A percentile compares a stretch with the other conserved stretches of the same genome.
Evolutionary conservation across 805 yeast species (phyloP).

Genomic region (Pachysolen tannophilus): DNA sequence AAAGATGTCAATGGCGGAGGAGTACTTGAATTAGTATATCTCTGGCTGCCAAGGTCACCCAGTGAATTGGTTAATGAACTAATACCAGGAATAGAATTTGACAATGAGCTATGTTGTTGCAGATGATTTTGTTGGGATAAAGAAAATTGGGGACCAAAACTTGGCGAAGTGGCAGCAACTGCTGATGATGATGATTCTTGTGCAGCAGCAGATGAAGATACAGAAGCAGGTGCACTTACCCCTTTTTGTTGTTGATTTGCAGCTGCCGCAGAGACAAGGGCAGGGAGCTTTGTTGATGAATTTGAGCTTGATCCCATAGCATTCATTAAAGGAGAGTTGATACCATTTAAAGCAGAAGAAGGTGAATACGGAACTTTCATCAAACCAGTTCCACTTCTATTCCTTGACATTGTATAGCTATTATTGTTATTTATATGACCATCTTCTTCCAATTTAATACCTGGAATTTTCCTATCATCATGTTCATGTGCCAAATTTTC

Average conservation of each 20-base stretch:
- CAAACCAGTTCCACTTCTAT: conserved; percentile 9
- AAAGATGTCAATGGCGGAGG: conserved; percentile 10
- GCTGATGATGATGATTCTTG: conserved; percentile 5
- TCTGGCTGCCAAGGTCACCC: conserved; percentile 8
- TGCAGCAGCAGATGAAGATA: conserved; percentile 10
- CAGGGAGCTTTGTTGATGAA: conserved; percentile 14
- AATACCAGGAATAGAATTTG: conserved; percentile 19
- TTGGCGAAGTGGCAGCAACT: conserved; percentile 19
- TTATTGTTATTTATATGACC: conserved; percentile 6
- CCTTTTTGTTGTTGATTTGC: conserved; percentile 10
- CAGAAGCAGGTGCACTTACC: background rate
- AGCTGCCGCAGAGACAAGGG: conserved; percentile 11
- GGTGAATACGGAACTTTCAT: conserved; percentile 20
- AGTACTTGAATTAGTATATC: too few species aligned
- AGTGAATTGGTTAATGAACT: conserved; percentile 10
- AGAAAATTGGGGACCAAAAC: conserved; percentile 24
- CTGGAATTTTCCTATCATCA: conserved; percentile 20
- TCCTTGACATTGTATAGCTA: conserved; percentile 8
- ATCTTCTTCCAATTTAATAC: conserved; percentile 22
- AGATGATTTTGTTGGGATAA: conserved; percentile 9
- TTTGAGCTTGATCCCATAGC: too few species aligned
- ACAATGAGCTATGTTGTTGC: conserved; percentile 11
- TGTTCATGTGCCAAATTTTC: conserved; percentile 28
- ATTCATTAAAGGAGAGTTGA: conserved; percentile 17
- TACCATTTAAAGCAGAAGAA: conserved; percentile 20